Evolutionary conservation across 805 yeast species (phyloP), one percentile per base, ranked within the genome.

Genomic region (Ogataea neopini): DNA sequence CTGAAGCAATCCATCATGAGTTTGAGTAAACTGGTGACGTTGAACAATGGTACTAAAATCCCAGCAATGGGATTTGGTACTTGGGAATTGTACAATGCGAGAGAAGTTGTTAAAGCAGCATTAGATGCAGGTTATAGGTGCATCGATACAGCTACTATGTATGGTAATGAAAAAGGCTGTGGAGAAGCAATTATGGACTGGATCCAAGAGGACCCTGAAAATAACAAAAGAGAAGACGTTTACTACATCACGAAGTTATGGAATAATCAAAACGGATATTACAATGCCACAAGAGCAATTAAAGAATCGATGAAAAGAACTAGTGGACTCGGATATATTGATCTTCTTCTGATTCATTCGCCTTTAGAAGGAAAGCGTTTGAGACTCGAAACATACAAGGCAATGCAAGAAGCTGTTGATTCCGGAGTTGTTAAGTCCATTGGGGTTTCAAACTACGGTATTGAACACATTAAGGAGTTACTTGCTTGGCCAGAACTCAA

Each of bases 391-490:
- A 77, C 90, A 0, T 86, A 83, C 78, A 72, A 68, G 58, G 91
- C 90, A 1, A 74, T 87, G 74, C 90, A 87, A 64, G 92, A 87
- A 54, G 81, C 80, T 18, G 83, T 81, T 17, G 78, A 74, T 23
- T 69, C 68, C 6, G 85, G 88, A 8, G 63, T 71, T 39, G 80
- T 84, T 45, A 77, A 74, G 57, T 74, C 86, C 11, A 80, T 88
- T 47, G 96, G 96, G 40, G 91, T 88, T 13, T 86, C 95, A 7
- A 86, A 86, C 68, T 87, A 75, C 58, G 88, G 88, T 40, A 60
- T 65, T 13, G 67, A 64, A 4, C 88, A 83, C 60, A 62, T 87
- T 19, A 75, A 81, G 48, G 85, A 84, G 61, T 66, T 87, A 38
- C 68, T 84, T 36, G 56, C 61, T 2, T 81, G 87, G 84, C 74